phyloP scores from a whole-genome alignment of 2,329 filamentous ascomycete species.

The Ceratocystiopsis minuta region DNA sequence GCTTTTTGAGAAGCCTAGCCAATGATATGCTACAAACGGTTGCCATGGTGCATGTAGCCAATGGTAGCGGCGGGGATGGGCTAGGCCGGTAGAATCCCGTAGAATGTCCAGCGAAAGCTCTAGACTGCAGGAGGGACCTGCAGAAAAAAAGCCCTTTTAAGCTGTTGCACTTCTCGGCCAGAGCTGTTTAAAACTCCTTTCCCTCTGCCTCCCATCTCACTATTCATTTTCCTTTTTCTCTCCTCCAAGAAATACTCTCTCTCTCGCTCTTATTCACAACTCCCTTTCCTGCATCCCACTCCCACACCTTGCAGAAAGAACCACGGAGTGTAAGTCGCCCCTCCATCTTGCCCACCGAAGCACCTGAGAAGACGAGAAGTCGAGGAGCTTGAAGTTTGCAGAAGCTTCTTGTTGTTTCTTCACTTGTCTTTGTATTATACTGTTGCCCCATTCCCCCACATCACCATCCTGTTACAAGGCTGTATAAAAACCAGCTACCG shows the following conservation, averaged over 20 bases:
- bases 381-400: too few relatives aligned
- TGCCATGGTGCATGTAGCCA: conserved; percentile 9
- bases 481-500: too few relatives aligned
- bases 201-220: neutral
- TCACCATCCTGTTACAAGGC: too few relatives aligned
- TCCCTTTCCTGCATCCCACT: neutral
- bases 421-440: neutral
- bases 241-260: too few relatives aligned
- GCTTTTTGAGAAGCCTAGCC: neutral
- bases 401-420: too few relatives aligned
- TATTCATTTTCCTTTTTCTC: neutral
- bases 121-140: conserved; percentile 7
- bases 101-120: conserved; percentile 15
- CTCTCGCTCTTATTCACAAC: neutral
- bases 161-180: conserved; percentile 9
- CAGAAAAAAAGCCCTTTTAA: conserved; percentile 15
- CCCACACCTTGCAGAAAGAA: too few relatives aligned
- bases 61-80: conserved; percentile 12
- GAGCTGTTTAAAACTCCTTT: neutral
- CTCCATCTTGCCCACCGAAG: too few relatives aligned
- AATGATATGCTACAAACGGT: conserved; percentile 5
- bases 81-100: conserved; percentile 18
- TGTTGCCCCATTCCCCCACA: too few relatives aligned
- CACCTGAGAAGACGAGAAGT: too few relatives aligned
- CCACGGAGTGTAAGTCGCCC: too few relatives aligned